A percentile compares a stretch with the other conserved stretches of the same genome.
Evolutionary conservation across 495 filamentous ascomycete species (phyloP).

Genomic region (Physcia stellaris): DNA sequence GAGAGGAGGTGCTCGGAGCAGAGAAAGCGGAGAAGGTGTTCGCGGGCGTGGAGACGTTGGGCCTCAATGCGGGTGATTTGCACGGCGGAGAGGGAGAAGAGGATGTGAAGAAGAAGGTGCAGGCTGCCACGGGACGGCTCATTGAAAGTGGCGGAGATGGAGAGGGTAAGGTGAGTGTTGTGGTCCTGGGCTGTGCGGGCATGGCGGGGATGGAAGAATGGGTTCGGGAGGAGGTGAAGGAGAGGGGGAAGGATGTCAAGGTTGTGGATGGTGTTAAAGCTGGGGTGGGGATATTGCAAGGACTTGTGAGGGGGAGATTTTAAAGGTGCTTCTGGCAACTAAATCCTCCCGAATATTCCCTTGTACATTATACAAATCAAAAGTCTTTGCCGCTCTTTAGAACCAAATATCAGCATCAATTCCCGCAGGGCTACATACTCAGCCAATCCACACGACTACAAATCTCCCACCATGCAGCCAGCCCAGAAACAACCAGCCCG

Average conservation of each 20-base stretch:
- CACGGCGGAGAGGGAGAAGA: slow-evolving; percentile 49
- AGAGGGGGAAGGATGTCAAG: slow-evolving; percentile 43
- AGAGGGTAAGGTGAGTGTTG: slow-evolving; percentile 33
- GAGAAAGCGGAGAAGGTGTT: slow-evolving; percentile 28
- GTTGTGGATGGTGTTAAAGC: slow-evolving; percentile 80
- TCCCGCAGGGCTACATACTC: no score
- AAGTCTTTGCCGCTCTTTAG: no score
- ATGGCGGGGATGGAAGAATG: slow-evolving; percentile 83
- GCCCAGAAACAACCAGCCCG: no score
- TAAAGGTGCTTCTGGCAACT: no score
- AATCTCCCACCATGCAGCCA: no score
- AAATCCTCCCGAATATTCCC: no score
- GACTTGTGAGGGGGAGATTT: slow-evolving; percentile 10
- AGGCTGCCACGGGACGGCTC: slow-evolving; percentile 51
- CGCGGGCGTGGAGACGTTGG: slow-evolving; percentile 72
- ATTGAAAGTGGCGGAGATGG: no score
- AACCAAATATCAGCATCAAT: no score
- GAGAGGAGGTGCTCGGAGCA: slow-evolving; percentile 33
- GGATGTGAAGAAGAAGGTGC: slow-evolving; percentile 53
- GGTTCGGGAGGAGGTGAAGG: slow-evolving; percentile 53
- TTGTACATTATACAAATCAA: no score
- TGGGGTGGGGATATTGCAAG: slow-evolving; percentile 49
- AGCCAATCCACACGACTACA: no score
- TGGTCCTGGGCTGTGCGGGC: slow-evolving; percentile 65
- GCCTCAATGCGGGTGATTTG: slow-evolving; percentile 67